A percentile compares a stretch with the other conserved stretches of the same genome.
Conservation (phyloP, 2,329 filamentous ascomycete species). For the Ustulina deusta region DNA sequence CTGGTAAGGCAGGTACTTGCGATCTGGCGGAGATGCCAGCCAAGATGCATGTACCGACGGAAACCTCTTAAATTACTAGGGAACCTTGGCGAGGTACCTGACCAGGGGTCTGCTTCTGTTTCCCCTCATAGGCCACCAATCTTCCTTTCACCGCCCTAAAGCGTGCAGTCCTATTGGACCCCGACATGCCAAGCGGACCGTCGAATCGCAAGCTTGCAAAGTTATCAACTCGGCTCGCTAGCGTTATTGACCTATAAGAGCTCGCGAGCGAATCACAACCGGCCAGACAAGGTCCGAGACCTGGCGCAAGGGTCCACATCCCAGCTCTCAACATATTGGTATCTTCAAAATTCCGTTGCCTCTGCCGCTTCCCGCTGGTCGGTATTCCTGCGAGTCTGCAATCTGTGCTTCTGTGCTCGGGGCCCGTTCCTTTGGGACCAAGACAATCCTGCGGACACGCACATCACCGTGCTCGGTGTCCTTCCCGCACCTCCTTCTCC, state of each 20-base stretch:
- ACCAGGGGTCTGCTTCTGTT: background rate
- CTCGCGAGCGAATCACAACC: constrained; percentile 22
- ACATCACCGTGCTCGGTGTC: constrained; percentile 2
- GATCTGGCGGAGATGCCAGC: constrained; percentile 2
- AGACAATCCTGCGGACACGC: background rate
- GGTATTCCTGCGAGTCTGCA: constrained; percentile 11
- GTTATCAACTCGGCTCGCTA: constrained; percentile 8
- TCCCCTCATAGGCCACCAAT: constrained; percentile 22
- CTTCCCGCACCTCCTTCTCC: background rate
- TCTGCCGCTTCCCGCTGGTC: background rate
- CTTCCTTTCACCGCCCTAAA: constrained; percentile 36
- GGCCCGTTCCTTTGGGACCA: constrained; percentile 2
- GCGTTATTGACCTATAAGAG: constrained; percentile 32
- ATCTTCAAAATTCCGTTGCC: constrained; percentile 29
- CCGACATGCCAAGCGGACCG: constrained; percentile 27
- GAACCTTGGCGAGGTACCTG: background rate
- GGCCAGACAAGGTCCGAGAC: constrained; percentile 14
- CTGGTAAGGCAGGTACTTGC: constrained; percentile 17
- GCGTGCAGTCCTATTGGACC: constrained; percentile 29
- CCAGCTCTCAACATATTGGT: constrained; percentile 32
- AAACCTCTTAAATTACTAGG: background rate
- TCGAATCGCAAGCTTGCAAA: constrained; percentile 30
- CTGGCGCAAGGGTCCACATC: constrained; percentile 29
- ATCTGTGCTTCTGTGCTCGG: background rate
- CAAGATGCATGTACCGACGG: constrained; percentile 18